A percentile compares a stretch with the other conserved stretches of the same genome.
These are phyloP conservation scores for Auricularia cornea DNA, from an alignment of 768 basidiomycete species.

Conservation along the genomic window DNA sequence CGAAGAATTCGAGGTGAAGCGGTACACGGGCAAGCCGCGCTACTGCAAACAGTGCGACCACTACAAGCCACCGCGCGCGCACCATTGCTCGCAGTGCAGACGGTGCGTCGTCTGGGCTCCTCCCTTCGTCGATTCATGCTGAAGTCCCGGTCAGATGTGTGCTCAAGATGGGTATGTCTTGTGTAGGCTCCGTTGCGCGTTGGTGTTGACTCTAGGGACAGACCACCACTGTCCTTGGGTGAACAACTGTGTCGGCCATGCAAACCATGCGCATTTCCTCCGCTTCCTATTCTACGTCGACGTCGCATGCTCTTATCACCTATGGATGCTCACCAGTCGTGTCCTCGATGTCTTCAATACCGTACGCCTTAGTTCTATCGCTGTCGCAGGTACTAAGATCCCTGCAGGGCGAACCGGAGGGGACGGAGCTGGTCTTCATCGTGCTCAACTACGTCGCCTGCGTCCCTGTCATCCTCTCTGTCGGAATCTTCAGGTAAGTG, in stretches of 20 bases:
- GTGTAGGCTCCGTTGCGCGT: not conserved
- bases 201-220: slow-evolving; percentile 19
- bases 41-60: slow-evolving; percentile 80
- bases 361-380: slow-evolving; percentile 35
- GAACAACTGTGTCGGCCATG: slow-evolving; percentile 89
- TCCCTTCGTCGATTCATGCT: not conserved
- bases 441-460: slow-evolving; percentile 82
- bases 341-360: slow-evolving; percentile 39
- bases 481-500: slow-evolving; percentile 81
- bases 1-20: slow-evolving; percentile 87
- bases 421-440: slow-evolving; percentile 69
- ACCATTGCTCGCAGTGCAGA: slow-evolving; percentile 88
- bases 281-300: slow-evolving; percentile 93
- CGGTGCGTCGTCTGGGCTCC: slow-evolving; percentile 37
- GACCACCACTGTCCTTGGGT: slow-evolving; percentile 93
- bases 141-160: slow-evolving; percentile 47
- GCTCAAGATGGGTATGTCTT: slow-evolving; percentile 72
- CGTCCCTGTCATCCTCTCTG: slow-evolving; percentile 75
- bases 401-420: slow-evolving; percentile 57
- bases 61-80: slow-evolving; percentile 83
- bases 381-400: not conserved
- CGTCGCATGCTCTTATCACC: slow-evolving; percentile 78
- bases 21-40: slow-evolving; percentile 69
- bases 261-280: slow-evolving; percentile 82
- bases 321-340: slow-evolving; percentile 69